Evolutionary conservation across 305 asterid species (phyloP).

Genomic region (Fraxinus platypoda): DNA sequence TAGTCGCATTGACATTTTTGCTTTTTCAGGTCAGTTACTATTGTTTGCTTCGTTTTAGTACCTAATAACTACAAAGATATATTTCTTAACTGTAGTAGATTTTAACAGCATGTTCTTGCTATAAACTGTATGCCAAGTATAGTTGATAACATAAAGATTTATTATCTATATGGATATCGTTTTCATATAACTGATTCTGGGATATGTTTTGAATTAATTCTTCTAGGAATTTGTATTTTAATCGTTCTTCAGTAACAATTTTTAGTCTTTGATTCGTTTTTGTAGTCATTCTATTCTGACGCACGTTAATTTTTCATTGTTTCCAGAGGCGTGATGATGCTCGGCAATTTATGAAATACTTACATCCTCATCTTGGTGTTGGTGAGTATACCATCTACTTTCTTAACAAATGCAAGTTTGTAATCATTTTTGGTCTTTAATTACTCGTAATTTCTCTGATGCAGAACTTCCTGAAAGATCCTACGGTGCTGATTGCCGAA

Average conservation of each 20-base stretch:
- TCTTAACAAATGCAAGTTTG: constrained; percentile 2
- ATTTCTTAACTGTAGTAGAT: not conserved
- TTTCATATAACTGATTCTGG: constrained; percentile 17
- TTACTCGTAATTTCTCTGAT: constrained; percentile 23
- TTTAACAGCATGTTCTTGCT: not conserved
- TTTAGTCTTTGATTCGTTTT: constrained; percentile 13
- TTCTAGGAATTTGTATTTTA: not conserved
- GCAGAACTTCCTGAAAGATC: constrained; percentile 99
- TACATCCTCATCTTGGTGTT: constrained; percentile 90
- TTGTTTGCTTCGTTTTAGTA: not conserved
- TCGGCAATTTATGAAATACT: constrained; percentile 73
- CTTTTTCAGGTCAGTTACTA: constrained; percentile 80
- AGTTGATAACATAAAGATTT: not conserved
- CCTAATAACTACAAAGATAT: not conserved
- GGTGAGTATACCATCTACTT: constrained; percentile 41
- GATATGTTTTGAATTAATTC: not conserved
- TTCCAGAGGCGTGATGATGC: constrained; percentile 92
- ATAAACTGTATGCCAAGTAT: not conserved
- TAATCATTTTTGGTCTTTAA: not conserved
- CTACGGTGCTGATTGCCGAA: constrained; percentile 86
- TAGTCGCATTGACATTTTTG: constrained; percentile 82
- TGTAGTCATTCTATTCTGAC: constrained; percentile 22
- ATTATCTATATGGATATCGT: not conserved
- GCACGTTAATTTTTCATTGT: constrained; percentile 17
- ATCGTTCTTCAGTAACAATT: not conserved